These are phyloP conservation scores for Neoscytalidium dimidiatum DNA, from an alignment of 2,329 filamentous ascomycete species.

Conservation along the genomic window DNA sequence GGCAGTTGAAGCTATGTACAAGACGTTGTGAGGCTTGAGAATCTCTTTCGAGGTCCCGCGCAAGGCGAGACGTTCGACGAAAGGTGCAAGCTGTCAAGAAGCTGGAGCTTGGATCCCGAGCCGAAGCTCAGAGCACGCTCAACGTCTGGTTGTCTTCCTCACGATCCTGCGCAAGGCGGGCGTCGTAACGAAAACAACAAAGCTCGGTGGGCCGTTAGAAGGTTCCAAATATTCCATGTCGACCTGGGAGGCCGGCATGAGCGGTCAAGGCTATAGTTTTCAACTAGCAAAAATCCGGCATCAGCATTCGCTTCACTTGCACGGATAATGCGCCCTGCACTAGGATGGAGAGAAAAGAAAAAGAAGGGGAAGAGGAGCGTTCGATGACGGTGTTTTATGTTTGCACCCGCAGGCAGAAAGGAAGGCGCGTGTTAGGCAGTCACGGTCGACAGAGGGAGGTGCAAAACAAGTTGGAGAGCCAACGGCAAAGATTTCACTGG, in stretches of 20 bases:
- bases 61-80: constrained; percentile 53
- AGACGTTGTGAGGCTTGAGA: not conserved
- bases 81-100: constrained; percentile 39
- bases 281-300: constrained; percentile 88
- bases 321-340: constrained; percentile 80
- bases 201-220: constrained; percentile 25
- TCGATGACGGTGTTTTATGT: not conserved
- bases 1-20: not conserved
- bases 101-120: not conserved
- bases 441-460: no score
- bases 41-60: constrained; percentile 53
- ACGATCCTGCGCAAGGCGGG: not conserved
- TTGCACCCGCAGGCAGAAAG: not conserved
- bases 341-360: constrained; percentile 52
- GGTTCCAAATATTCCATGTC: constrained; percentile 80
- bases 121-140: not conserved
- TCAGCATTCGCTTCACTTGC: constrained; percentile 87
- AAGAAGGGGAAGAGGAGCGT: constrained; percentile 3
- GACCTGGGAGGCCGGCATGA: constrained; percentile 68
- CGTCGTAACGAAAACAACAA: not conserved
- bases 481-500: no score
- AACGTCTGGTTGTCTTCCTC: not conserved
- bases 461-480: no score
- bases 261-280: constrained; percentile 80
- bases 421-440: not conserved